phyloP scores from a whole-genome alignment of 2,329 filamentous ascomycete genomes.

The Chaetothyriales sp. region DNA sequence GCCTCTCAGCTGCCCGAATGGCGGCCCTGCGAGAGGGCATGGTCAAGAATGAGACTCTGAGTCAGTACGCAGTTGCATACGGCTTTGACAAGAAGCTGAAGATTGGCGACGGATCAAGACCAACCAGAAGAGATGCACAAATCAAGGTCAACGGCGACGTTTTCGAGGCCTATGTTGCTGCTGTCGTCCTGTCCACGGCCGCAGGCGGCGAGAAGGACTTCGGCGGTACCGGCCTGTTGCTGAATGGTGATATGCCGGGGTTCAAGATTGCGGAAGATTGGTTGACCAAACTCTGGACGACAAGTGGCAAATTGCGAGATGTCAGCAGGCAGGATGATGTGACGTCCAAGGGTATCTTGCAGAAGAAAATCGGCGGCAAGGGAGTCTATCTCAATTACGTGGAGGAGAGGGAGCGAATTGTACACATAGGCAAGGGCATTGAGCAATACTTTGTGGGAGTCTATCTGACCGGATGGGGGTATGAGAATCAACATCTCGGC shows the following conservation, averaged over 20 bases:
- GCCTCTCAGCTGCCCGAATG: conserved; percentile 49
- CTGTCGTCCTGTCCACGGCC: conserved; percentile 54
- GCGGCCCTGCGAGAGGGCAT: conserved; percentile 64
- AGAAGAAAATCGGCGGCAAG: conserved; percentile 38
- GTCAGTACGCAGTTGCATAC: conserved; percentile 54
- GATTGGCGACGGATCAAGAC: background rate
- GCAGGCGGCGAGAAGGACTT: conserved; percentile 23
- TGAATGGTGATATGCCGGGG: conserved; percentile 28
- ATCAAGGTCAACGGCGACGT: conserved; percentile 67
- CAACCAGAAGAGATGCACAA: conserved; percentile 9
- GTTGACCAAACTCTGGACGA: conserved; percentile 61
- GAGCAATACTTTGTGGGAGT: conserved; percentile 31
- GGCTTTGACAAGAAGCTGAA: conserved; percentile 50
- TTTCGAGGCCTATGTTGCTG: conserved; percentile 82
- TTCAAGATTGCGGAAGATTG: conserved; percentile 48
- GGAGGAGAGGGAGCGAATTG: conserved; percentile 25
- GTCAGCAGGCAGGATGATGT: conserved; percentile 19
- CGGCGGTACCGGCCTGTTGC: conserved; percentile 35
- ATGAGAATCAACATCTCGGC: conserved; percentile 28
- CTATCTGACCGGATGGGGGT: conserved; percentile 35
- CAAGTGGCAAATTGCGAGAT: conserved; percentile 34
- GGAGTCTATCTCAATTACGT: conserved; percentile 47
- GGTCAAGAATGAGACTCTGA: conserved; percentile 66
- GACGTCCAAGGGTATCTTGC: conserved; percentile 39
- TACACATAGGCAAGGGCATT: conserved; percentile 22